Conservation (phyloP, 2,329 filamentous ascomycete species). For the Penicillium sp. region DNA sequence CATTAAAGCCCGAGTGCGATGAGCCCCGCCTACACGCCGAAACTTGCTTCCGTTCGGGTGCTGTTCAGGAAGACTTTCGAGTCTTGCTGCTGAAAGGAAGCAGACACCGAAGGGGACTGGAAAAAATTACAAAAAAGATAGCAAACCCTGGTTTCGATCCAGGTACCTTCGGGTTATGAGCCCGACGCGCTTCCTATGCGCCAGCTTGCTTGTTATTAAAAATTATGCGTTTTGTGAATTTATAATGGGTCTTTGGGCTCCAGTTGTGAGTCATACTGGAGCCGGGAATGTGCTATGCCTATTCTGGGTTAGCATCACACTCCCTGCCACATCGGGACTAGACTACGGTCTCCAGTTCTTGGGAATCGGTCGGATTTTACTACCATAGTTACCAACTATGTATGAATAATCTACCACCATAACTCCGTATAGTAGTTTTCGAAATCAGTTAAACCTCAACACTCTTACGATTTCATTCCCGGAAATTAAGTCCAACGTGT, state of each 20-base stretch:
- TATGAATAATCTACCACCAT: too few species aligned
- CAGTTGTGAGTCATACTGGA: slow-evolving; percentile 2
- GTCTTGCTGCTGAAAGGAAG: not conserved
- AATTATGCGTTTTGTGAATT: not conserved
- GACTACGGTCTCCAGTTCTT: not conserved
- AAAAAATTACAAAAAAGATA: slow-evolving; percentile 2
- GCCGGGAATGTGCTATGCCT: not conserved
- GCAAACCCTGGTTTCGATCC: slow-evolving; percentile 9
- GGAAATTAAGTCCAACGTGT: too few species aligned
- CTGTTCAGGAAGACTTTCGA: not conserved
- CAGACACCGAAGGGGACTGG: not conserved
- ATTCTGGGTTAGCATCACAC: not conserved
- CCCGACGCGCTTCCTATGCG: slow-evolving; percentile 9
- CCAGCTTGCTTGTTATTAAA: not conserved
- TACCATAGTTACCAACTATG: too few species aligned
- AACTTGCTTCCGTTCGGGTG: not conserved
- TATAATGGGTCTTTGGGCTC: not conserved
- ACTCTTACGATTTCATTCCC: too few species aligned
- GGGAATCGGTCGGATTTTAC: too few species aligned
- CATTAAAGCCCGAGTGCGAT: not conserved
- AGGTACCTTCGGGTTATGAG: slow-evolving; percentile 9
- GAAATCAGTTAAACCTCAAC: too few species aligned
- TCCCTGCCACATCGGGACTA: not conserved
- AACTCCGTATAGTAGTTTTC: too few species aligned
- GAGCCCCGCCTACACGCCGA: not conserved